Percentiles rank a stretch among this genome's conserved stretches.
phyloP scores from a whole-genome alignment of 352 stramenopile genomes.

The Aphanomyces invadans region DNA sequence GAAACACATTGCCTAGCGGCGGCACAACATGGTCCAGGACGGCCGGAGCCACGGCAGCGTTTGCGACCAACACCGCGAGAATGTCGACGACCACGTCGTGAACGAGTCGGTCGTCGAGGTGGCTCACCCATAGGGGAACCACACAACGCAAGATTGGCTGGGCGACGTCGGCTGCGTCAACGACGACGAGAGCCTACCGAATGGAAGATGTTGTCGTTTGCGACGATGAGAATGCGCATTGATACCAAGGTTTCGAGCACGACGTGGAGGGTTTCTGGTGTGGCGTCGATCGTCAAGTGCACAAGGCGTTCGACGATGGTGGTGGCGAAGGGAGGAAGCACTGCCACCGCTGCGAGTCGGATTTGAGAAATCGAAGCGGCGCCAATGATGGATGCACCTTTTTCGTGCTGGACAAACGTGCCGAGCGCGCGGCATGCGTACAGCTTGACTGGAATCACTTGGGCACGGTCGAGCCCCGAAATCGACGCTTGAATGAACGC shows the following conservation, averaged over 20 bases:
- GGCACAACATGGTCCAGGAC: constrained; percentile 2
- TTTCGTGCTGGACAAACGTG: constrained; percentile 53
- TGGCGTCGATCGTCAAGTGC: constrained; percentile 47
- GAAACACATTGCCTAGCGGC: background rate
- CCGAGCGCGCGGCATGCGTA: constrained; percentile 72
- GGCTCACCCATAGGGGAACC: background rate
- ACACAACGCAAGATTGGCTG: background rate
- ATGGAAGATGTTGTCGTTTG: background rate
- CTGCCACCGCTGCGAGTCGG: constrained; percentile 26
- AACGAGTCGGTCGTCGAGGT: constrained; percentile 16
- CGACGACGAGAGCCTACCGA: constrained; percentile 3
- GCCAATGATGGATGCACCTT: constrained; percentile 27
- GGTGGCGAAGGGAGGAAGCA: constrained; percentile 40
- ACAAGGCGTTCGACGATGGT: constrained; percentile 54
- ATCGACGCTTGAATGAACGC: constrained; percentile 65
- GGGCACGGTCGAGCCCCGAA: constrained; percentile 54
- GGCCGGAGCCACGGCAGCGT: background rate
- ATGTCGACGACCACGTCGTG: constrained; percentile 16
- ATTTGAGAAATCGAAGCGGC: background rate
- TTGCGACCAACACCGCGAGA: background rate
- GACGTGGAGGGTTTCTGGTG: constrained; percentile 68
- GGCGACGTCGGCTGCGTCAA: background rate
- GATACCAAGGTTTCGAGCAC: constrained; percentile 64
- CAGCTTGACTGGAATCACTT: constrained; percentile 67
- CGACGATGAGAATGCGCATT: background rate